Evolutionary conservation across 148 eudicot species (phyloP), one percentile per base, ranked within the genome.

Genomic region (Rhododendron kiyosumense): DNA sequence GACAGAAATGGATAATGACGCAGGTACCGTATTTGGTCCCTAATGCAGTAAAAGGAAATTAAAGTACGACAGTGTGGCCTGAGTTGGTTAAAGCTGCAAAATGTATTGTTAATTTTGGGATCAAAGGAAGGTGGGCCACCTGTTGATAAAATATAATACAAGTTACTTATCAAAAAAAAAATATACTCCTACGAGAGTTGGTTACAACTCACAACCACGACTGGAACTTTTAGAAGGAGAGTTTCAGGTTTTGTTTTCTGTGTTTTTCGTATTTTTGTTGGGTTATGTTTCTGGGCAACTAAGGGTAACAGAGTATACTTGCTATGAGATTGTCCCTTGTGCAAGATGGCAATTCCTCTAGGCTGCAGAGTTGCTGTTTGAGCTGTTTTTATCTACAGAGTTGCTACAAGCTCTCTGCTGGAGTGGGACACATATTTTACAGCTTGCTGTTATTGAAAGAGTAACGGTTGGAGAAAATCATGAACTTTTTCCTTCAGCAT

Each of bases 1-100:
- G 43, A 67, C 83, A 43, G 92, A 88, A 75, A 82, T 69, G 75
- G 51, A 83, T 85, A 84, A 45, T 71, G 87, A 79, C 61, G 43
- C 80, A 51, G n/a, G 63, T 84, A 85, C 41, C 41, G 85, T 74
- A 78, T 73, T 87, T 81, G 87, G 86, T 88, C 24, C 86, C 77
- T 86, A 86, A 86, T 79, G 84, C 85, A 52, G 83, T 83, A 59
- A 2, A 65, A 85, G 1, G 57, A 36, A 46, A 41, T 41, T 41
- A 69, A 49, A 26, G 36, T 79, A 48, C 73, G 81, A 78, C 80
- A 81, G 82, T 85, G 85, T 85, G 83, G 82, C 59, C 43, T 15
- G 7, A 49, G 85, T 34, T 87, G 87, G 78, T 85, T 77, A 26
- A 48, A 49, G 41, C 59, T 83, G 57, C 38, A 67, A 67, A 83